These are phyloP conservation scores for Trichoderma koningiopsis DNA, from an alignment of 2,329 filamentous ascomycete genomes.

Conservation along the genomic window DNA sequence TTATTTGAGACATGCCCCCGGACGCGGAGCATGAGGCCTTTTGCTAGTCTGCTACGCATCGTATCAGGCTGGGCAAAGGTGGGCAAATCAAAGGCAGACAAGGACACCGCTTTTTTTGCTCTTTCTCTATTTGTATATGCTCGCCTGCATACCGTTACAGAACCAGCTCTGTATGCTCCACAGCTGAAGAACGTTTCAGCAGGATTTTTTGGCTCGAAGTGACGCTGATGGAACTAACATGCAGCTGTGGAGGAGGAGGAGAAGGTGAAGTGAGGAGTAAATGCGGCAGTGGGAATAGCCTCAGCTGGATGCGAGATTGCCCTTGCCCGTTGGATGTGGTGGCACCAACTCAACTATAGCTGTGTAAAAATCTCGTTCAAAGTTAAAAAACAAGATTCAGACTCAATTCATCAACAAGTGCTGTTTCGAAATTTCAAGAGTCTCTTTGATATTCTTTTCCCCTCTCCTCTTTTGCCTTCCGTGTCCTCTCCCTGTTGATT, in stretches of 20 bases:
- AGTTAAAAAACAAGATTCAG: not conserved
- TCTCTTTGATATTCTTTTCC: not conserved
- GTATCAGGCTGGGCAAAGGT: not conserved
- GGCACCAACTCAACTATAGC: not conserved
- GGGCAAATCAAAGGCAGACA: not conserved
- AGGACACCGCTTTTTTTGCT: slow-evolving; percentile 21
- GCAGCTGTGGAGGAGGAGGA: slow-evolving; percentile 2
- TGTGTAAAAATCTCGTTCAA: not conserved
- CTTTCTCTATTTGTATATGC: not conserved
- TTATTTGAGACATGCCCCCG: not conserved
- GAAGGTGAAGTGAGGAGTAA: slow-evolving; percentile 1
- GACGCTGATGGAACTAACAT: slow-evolving; percentile 12
- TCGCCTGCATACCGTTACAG: not conserved
- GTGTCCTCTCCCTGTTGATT: not conserved
- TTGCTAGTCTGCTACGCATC: slow-evolving; percentile 4
- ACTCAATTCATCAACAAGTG: not conserved
- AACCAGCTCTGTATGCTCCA: slow-evolving; percentile 9
- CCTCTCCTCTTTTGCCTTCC: not conserved
- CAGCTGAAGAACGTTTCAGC: not conserved
- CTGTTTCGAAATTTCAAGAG: not conserved
- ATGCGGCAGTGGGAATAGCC: slow-evolving; percentile 15
- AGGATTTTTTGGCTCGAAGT: not conserved
- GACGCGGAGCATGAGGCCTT: slow-evolving; percentile 2
- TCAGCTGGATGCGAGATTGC: not conserved
- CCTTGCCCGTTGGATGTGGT: not conserved